Evolutionary conservation across 805 yeast species (phyloP), one percentile per base, ranked within the genome.

Genomic region (Candida pseudofarinosa): DNA sequence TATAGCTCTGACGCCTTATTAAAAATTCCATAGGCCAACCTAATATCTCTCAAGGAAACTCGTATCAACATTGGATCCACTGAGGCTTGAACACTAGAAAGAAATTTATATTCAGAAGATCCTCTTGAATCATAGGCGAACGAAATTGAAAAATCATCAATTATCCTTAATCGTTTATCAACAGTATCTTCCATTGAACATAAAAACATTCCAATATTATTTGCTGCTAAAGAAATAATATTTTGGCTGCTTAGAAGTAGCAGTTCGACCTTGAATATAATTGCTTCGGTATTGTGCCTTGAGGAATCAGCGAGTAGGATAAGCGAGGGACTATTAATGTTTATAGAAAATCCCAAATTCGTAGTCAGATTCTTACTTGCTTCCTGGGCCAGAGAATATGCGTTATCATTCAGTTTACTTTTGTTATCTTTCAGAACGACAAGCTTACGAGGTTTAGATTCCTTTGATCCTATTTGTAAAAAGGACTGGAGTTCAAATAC

Each of bases 141-240:
- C 1, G 89, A 80, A 2, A 88, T 66, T 1, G 95, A 85, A 61
- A 91, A 93, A 53, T 93, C 97, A 60, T 93, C 97, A 45, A 93
- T 72, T 20, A 93, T 76, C 42, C 97, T 69, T 39, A 89, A 68
- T 41, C 83, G 72, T 42, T 74, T 74, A 8, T 75, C 74, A n/a
- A 82, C 83, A 40, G 72, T 74, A 3, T 76, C 58, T 50, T 83
- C 76, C 95, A 93, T 89, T 18, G 71, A 74, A 37, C 89, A 79
- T 45, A 93, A 65, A 55, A 86, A 93, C 83, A 93, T 80, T 2
- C 98, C 97, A 40, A 89, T 79, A 45, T 85, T 87, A 49, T 82
- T 77, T 0, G 87, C 83, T 19, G 86, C 79, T 4, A 89, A 57
- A 0, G 91, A 76, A 0, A 76, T 62, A 3, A 83, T 78, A 43